A percentile compares a stretch with the other conserved stretches of the same genome.
Conservation (phyloP, 139 green algal genomes). For the Ettlia oleoabundans region DNA sequence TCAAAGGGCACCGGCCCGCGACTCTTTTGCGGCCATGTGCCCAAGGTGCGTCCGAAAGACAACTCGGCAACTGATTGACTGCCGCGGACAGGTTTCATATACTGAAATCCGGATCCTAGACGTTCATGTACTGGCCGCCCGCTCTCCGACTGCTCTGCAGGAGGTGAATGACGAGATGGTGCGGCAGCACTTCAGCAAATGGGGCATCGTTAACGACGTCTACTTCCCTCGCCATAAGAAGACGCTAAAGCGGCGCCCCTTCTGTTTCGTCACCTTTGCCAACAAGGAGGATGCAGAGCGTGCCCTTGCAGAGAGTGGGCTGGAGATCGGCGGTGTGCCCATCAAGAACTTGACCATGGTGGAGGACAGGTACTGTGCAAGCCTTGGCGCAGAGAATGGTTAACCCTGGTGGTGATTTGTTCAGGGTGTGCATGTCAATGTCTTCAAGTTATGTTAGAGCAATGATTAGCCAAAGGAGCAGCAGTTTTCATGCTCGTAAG, state of each 20-base stretch:
- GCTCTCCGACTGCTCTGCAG: slow-evolving; percentile 19
- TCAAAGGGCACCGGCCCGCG: slow-evolving; percentile 47
- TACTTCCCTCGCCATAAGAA: slow-evolving; percentile 58
- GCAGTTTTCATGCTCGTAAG: too few species aligned
- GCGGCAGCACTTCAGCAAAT: slow-evolving; percentile 43
- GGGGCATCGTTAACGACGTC: slow-evolving; percentile 50
- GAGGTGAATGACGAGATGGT: slow-evolving; percentile 58
- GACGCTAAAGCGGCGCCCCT: slow-evolving; percentile 50
- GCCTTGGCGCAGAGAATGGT: background rate
- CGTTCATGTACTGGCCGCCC: too few species aligned
- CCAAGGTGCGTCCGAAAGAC: slow-evolving; percentile 41
- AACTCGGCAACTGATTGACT: too few species aligned
- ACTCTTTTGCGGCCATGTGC: slow-evolving; percentile 53
- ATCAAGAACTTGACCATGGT: slow-evolving; percentile 58
- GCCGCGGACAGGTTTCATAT: too few species aligned
- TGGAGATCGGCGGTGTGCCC: slow-evolving; percentile 48
- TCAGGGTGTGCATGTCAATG: too few species aligned
- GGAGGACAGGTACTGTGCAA: slow-evolving; percentile 36
- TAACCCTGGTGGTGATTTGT: too few species aligned
- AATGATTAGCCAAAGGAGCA: too few species aligned
- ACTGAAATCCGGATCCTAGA: too few species aligned
- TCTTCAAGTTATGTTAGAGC: too few species aligned
- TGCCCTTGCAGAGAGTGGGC: slow-evolving; percentile 32
- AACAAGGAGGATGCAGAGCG: slow-evolving; percentile 30
- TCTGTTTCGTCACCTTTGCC: slow-evolving; percentile 57